These are phyloP conservation scores for Daldinia childiae DNA, from an alignment of 495 filamentous ascomycete genomes.

Conservation along the genomic window DNA sequence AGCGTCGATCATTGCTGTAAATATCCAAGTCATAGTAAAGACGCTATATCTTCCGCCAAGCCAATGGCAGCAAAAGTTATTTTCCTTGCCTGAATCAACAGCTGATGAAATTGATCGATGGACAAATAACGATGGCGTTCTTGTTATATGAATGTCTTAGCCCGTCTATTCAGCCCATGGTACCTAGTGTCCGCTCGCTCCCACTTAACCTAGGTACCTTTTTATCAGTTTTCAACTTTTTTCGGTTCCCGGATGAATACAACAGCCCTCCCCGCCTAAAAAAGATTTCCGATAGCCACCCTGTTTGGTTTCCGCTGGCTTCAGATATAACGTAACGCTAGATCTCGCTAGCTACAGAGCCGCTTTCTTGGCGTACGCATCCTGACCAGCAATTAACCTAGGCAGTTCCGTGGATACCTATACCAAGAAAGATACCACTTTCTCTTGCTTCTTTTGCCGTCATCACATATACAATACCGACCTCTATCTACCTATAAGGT, in stretches of 20 bases:
- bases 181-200: background rate
- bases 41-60: slow-evolving; percentile 8
- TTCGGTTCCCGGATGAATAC: background rate
- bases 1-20: slow-evolving; percentile 1
- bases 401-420: background rate
- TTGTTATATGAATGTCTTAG: slow-evolving; percentile 12
- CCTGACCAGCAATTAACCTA: slow-evolving; percentile 1
- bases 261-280: background rate
- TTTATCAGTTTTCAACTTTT: background rate
- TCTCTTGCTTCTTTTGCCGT: background rate
- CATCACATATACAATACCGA: too few relatives aligned
- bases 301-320: background rate
- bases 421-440: slow-evolving; percentile 6
- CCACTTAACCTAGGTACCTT: background rate
- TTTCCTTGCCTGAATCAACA: slow-evolving; percentile 31
- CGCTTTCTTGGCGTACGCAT: slow-evolving; percentile 36
- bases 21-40: background rate
- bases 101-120: slow-evolving; percentile 13
- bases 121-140: background rate
- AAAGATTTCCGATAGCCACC: background rate
- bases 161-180: background rate
- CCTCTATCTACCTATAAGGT: too few relatives aligned
- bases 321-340: slow-evolving; percentile 32
- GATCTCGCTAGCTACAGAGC: slow-evolving; percentile 31
- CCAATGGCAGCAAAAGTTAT: slow-evolving; percentile 17